Evolutionary conservation across 495 filamentous ascomycete species (phyloP).

Genomic region (Aspergillus sclerotiicarbonarius): DNA sequence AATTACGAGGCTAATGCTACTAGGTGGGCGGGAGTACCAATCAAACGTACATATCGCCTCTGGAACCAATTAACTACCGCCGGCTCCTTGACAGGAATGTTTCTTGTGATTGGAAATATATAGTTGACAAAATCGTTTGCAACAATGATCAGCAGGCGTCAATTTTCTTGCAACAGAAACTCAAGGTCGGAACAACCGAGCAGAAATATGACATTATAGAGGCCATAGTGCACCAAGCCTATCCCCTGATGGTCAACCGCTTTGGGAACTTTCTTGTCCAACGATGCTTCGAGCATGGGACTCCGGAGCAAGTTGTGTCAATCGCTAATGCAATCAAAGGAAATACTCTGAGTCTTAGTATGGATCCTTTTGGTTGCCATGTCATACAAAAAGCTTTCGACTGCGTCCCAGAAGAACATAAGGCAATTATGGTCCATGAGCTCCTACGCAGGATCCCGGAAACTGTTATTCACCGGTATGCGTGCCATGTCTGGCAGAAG

Average conservation of each 20-base stretch:
- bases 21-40: slow-evolving; percentile 48
- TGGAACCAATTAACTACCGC: slow-evolving; percentile 95
- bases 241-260: slow-evolving; percentile 94
- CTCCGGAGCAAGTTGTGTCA: slow-evolving; percentile 87
- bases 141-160: slow-evolving; percentile 99
- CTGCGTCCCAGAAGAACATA: slow-evolving; percentile 94
- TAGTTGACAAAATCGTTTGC: slow-evolving; percentile 99
- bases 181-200: slow-evolving; percentile 92
- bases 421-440: slow-evolving; percentile 97
- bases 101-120: slow-evolving; percentile 98
- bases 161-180: slow-evolving; percentile 97
- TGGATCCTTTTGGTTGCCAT: slow-evolving; percentile 98
- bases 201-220: slow-evolving; percentile 98
- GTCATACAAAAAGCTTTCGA: slow-evolving; percentile 99
- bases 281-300: slow-evolving; percentile 97
- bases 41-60: slow-evolving; percentile 79
- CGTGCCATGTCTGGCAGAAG: slow-evolving; percentile 99
- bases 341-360: slow-evolving; percentile 89
- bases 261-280: slow-evolving; percentile 97
- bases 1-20: slow-evolving; percentile 13
- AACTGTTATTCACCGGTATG: slow-evolving; percentile 96
- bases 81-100: slow-evolving; percentile 93
- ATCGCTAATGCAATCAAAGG: slow-evolving; percentile 95
- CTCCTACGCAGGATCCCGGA: slow-evolving; percentile 93
- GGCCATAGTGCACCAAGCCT: slow-evolving; percentile 92